A percentile compares a stretch with the other conserved stretches of the same genome.
phyloP scores from a whole-genome alignment of 495 filamentous ascomycete genomes.

The Mycothermus thermophilus region DNA sequence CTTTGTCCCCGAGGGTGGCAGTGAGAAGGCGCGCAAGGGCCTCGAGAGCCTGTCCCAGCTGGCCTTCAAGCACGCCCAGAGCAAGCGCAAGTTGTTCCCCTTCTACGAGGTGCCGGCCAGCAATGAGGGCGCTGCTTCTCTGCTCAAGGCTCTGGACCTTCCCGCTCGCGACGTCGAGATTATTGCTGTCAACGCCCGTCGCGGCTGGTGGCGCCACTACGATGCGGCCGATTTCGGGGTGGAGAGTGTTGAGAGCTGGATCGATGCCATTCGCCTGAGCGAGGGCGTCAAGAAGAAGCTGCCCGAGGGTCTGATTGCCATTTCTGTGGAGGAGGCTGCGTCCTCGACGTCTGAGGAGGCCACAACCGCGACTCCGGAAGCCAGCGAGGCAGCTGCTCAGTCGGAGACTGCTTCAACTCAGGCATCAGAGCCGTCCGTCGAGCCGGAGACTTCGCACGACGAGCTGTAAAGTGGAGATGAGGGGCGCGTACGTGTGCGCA shows the following conservation, averaged over 20 bases:
- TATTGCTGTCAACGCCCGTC: conserved; percentile 68
- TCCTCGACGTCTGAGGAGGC: conserved; percentile 24
- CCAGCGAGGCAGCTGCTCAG: conserved; percentile 22
- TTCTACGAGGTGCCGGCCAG: conserved; percentile 58
- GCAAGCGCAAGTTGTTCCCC: conserved; percentile 59
- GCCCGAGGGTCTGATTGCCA: conserved; percentile 55
- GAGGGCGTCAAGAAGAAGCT: conserved; percentile 72
- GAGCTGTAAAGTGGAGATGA: conserved; percentile 24
- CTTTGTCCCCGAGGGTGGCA: conserved; percentile 45
- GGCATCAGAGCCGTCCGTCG: conserved; percentile 16
- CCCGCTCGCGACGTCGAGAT: conserved; percentile 46
- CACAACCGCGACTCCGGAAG: conserved; percentile 25
- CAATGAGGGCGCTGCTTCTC: conserved; percentile 41
- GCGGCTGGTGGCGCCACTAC: conserved; percentile 74
- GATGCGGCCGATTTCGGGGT: conserved; percentile 41
- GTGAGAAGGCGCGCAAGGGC: conserved; percentile 42
- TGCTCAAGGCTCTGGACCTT: conserved; percentile 52
- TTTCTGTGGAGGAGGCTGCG: conserved; percentile 37
- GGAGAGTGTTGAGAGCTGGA: conserved; percentile 61
- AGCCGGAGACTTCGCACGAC: conserved; percentile 27
- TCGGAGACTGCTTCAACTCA: too few relatives aligned
- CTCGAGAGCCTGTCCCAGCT: conserved; percentile 59
- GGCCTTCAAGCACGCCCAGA: conserved; percentile 52
- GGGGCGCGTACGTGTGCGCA: not conserved
- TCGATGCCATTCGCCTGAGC: conserved; percentile 75